Evolutionary conservation across 2,329 filamentous ascomycete species (phyloP).

Genomic region (Pseudogymnoascus sp.): DNA sequence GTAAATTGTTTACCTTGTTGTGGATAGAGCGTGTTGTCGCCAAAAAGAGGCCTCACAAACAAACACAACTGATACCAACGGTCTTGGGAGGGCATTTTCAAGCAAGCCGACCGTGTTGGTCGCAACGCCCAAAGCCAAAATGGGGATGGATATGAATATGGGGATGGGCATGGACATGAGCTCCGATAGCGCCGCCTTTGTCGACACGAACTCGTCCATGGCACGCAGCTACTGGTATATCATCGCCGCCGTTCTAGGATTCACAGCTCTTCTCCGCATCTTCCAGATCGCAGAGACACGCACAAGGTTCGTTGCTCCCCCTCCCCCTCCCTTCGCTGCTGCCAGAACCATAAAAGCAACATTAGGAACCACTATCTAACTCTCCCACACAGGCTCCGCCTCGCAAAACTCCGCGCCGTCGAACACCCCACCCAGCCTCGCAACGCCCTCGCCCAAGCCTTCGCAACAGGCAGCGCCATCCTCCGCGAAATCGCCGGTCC

Average conservation of each 20-base stretch:
- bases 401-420: slow-evolving; percentile 29
- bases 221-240: slow-evolving; percentile 56
- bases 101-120: not conserved
- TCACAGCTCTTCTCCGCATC: slow-evolving; percentile 19
- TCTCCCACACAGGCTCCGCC: not conserved
- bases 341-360: too few relatives aligned
- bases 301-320: slow-evolving; percentile 18
- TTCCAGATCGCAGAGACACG: slow-evolving; percentile 22
- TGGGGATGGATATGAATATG: slow-evolving; percentile 22
- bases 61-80: not conserved
- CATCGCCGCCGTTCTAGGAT: slow-evolving; percentile 39
- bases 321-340: too few relatives aligned
- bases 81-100: not conserved
- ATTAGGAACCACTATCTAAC: not conserved
- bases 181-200: slow-evolving; percentile 35
- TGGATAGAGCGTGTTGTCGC: too few relatives aligned
- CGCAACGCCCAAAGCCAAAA: not conserved
- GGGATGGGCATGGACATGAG: slow-evolving; percentile 23
- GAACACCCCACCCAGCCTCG: slow-evolving; percentile 48
- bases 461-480: slow-evolving; percentile 55
- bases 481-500: slow-evolving; percentile 51
- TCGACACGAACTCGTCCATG: slow-evolving; percentile 43
- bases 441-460: slow-evolving; percentile 42
- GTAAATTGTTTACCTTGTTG: not conserved
- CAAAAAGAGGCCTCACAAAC: not conserved